phyloP scores from a whole-genome alignment of 148 eudicot species.

The Vaccinium macrocarpon region DNA sequence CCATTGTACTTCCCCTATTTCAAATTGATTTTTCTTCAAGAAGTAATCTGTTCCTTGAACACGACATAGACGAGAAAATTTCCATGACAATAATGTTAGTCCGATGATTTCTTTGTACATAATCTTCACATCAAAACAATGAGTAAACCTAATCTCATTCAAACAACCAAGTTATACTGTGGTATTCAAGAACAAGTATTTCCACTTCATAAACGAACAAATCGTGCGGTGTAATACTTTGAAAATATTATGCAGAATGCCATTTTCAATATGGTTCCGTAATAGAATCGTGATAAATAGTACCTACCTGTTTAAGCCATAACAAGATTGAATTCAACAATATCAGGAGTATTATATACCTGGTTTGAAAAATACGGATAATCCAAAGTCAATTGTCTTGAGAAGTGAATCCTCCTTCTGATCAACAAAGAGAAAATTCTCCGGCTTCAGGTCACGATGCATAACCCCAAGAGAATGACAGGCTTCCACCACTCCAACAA shows the following conservation, averaged over 20 bases:
- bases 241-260: not conserved
- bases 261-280: not conserved
- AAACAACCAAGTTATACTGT: not conserved
- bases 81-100: not conserved
- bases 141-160: not conserved
- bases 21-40: not conserved
- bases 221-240: not conserved
- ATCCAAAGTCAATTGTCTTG: constrained; percentile 61
- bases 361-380: constrained; percentile 66
- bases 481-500: constrained; percentile 55
- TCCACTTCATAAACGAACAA: not conserved
- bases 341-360: constrained; percentile 27
- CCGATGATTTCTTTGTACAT: not conserved
- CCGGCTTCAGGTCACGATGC: constrained; percentile 61
- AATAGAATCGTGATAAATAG: not conserved
- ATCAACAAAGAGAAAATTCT: constrained; percentile 55
- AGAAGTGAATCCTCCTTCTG: constrained; percentile 58
- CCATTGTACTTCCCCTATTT: not conserved
- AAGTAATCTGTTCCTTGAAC: not conserved
- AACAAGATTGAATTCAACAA: not conserved
- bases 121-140: not conserved
- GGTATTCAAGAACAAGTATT: not conserved
- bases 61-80: not conserved
- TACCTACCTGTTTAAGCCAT: not conserved
- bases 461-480: constrained; percentile 64